phyloP scores from a whole-genome alignment of 2,329 filamentous ascomycete genomes.

The Botrytis deweyae region DNA sequence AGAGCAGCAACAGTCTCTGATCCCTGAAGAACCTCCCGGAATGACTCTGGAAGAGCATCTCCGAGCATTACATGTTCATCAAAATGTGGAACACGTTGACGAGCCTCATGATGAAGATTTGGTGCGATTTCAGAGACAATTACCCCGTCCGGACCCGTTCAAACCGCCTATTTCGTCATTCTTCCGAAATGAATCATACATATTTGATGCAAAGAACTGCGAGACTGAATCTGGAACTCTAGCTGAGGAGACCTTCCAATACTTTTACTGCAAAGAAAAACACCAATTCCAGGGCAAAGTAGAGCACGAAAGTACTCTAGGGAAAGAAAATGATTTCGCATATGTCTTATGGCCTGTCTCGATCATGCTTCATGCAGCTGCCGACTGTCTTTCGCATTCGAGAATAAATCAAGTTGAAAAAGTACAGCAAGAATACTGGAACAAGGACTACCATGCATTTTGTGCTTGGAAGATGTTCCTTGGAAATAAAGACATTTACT shows the following conservation, averaged over 20 bases:
- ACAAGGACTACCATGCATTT: slow-evolving; percentile 27
- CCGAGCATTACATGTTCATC: background rate
- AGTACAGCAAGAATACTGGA: slow-evolving; percentile 29
- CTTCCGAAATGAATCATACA: background rate
- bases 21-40: no score
- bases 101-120: background rate
- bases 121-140: background rate
- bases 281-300: slow-evolving; percentile 24
- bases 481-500: slow-evolving; percentile 32
- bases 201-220: background rate
- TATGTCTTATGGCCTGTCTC: slow-evolving; percentile 32
- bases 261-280: slow-evolving; percentile 23
- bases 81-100: background rate
- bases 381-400: slow-evolving; percentile 25
- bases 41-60: background rate
- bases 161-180: background rate
- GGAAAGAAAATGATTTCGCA: slow-evolving; percentile 23
- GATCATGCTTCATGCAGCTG: slow-evolving; percentile 27
- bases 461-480: slow-evolving; percentile 33
- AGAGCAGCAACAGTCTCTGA: background rate
- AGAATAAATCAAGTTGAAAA: slow-evolving; percentile 13
- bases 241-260: slow-evolving; percentile 18
- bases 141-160: background rate
- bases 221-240: slow-evolving; percentile 3
- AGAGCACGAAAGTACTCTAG: slow-evolving; percentile 25